Base-by-base conservation (phyloP, 2,329 filamentous ascomycete genomes). In the Colletotrichum neosansevieriae region DNA sequence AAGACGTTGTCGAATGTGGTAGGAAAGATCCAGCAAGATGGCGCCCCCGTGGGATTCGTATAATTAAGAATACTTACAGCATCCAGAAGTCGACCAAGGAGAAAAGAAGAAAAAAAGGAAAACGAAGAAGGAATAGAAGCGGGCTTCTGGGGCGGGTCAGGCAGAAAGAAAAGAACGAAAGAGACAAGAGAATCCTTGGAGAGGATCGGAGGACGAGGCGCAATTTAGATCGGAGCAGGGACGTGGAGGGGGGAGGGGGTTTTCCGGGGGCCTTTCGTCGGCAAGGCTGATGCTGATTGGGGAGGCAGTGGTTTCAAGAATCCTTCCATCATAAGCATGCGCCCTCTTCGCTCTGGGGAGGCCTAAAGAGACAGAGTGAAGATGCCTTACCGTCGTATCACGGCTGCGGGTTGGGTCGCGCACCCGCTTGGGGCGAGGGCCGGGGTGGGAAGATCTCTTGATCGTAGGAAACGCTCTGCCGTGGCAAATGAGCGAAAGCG, bases 201-300 rank as follows among this genome's bases (percentile, higher is more conserved):
- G 32, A 24, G 61, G 54, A 69, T 60, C 40, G 38, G 65, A 63
- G 54, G 62, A 69, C 24, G 66, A 59, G 49, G 61, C 59, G 66
- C 42, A 69, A 69, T 69, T 69, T 67, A 69, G 67, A 56, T 58
- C 61, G 54, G 66, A 54, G 17, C 54, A 60, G 42, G 61, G 65
- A 44, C 62, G 21, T 58, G 38, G 50, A 42, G 50, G 56, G 59
- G 29, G 40, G 21, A 36, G 62, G 51, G 42, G 50, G 32, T 19
- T 50, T 40, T 19, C 15, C 29, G 56, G 63, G 21, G 45, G 44
- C 21, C 44, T 29, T 21, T 11, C 51, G 32, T 36, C 24, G 49
- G 50, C 47, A 59, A 66, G 49, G 67, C 62, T 67, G 67, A 67
- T n/a, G 63, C 21, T 69, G 34, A 62, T 67, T 62, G 63, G 42